Evolutionary conservation across 495 filamentous ascomycete genomes (phyloP).

Genomic region (Neurospora sp.): DNA sequence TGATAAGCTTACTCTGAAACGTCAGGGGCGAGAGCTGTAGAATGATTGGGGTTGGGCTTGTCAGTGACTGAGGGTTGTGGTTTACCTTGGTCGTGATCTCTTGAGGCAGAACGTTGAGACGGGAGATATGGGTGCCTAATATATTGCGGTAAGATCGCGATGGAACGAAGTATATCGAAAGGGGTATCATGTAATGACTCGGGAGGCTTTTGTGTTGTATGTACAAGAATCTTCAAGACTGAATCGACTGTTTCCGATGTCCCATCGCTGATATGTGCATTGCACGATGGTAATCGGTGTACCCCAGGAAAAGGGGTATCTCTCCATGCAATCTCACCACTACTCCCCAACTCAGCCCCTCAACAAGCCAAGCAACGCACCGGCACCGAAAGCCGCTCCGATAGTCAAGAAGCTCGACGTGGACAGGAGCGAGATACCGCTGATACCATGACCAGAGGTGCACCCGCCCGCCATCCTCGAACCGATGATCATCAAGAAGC

Average conservation of each 20-base stretch:
- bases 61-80: background rate
- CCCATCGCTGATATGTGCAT: background rate
- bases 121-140: background rate
- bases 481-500: constrained; percentile 41
- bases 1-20: background rate
- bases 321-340: background rate
- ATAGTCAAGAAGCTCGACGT: constrained; percentile 43
- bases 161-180: background rate
- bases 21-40: background rate
- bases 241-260: background rate
- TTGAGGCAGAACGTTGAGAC: background rate
- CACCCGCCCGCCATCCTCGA: constrained; percentile 47
- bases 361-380: constrained; percentile 19
- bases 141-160: background rate
- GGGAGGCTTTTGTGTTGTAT: background rate
- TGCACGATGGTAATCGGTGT: background rate
- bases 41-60: background rate
- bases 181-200: background rate
- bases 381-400: constrained; percentile 38
- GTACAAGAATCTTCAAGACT: background rate
- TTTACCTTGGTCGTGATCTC: background rate
- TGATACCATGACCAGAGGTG: constrained; percentile 51
- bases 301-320: background rate
- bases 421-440: constrained; percentile 40
- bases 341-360: constrained; percentile 1